Percentiles rank a stretch among this genome's conserved stretches.
phyloP scores from a whole-genome alignment of 176 grass and related monocot species.

The Canna indica region DNA sequence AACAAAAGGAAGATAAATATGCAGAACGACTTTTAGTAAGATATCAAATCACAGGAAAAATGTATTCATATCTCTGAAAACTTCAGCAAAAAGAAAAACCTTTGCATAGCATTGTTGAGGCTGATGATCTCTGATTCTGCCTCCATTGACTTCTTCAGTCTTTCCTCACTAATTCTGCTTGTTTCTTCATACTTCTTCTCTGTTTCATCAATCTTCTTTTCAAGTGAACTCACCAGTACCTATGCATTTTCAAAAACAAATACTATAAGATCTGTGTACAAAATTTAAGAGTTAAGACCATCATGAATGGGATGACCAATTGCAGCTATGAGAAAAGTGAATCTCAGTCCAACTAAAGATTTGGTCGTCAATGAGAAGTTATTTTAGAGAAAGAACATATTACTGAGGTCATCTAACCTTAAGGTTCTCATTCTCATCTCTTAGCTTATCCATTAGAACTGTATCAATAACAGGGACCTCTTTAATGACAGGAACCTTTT shows the following conservation, averaged over 20 bases:
- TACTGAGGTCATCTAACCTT: conserved; percentile 26
- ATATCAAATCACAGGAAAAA: background rate
- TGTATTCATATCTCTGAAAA: background rate
- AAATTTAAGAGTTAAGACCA: too few relatives aligned
- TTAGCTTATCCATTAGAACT: conserved; percentile 44
- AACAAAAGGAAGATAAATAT: too few relatives aligned
- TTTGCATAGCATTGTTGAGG: conserved; percentile 39
- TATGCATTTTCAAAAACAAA: background rate
- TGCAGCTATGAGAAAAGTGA: background rate
- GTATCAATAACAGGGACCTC: conserved; percentile 37
- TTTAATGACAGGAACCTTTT: conserved; percentile 31
- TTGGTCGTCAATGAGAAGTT: background rate
- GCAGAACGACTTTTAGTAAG: too few relatives aligned
- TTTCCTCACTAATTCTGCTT: conserved; percentile 76
- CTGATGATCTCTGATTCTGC: conserved; percentile 65
- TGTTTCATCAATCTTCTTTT: conserved; percentile 3
- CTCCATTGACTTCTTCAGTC: conserved; percentile 65
- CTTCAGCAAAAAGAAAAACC: conserved; percentile 21
- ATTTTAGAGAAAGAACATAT: too few relatives aligned
- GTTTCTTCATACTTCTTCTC: conserved; percentile 27
- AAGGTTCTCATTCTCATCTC: conserved; percentile 39
- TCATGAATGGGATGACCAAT: too few relatives aligned
- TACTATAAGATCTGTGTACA: too few relatives aligned
- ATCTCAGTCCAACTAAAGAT: background rate
- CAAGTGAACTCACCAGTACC: background rate